Evolutionary conservation across 2,329 filamentous ascomycete species (phyloP).

Genomic region (Pseudopyricularia cyperi): DNA sequence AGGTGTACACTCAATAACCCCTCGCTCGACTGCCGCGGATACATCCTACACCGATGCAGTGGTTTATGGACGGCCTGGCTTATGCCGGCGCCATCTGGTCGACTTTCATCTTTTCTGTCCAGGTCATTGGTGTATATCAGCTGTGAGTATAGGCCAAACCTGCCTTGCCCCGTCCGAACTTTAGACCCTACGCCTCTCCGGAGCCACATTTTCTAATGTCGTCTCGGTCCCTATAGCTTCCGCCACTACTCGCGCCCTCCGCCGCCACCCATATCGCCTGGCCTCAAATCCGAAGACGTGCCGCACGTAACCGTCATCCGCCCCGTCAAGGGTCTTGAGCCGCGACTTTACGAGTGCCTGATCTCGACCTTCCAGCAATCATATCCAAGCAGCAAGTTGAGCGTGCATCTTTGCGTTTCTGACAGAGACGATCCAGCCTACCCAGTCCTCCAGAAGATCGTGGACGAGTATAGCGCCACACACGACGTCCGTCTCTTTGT

Average conservation of each 20-base stretch:
- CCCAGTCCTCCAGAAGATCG: conserved; percentile 55
- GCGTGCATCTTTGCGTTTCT: conserved; percentile 72
- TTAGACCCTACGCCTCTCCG: too few relatives aligned
- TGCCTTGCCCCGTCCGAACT: too few relatives aligned
- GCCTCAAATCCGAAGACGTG: conserved; percentile 33
- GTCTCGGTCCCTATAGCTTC: conserved; percentile 24
- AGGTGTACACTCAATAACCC: too few relatives aligned
- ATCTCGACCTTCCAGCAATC: conserved; percentile 17
- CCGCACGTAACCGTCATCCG: conserved; percentile 85
- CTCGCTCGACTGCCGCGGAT: too few relatives aligned
- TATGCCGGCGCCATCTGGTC: conserved; percentile 29
- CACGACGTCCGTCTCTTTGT: conserved; percentile 63
- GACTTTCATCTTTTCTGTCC: conserved; percentile 35
- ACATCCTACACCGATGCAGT: not conserved
- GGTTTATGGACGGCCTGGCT: not conserved
- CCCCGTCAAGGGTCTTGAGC: conserved; percentile 85
- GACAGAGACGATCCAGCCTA: conserved; percentile 64
- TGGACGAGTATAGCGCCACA: conserved; percentile 54
- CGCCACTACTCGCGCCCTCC: conserved; percentile 38
- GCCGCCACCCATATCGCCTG: conserved; percentile 35
- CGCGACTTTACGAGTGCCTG: conserved; percentile 72
- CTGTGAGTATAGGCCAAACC: conserved; percentile 30
- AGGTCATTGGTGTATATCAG: conserved; percentile 40
- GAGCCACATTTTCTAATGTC: not conserved
- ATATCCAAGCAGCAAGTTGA: conserved; percentile 53